Evolutionary conservation across 2,329 filamentous ascomycete genomes (phyloP).

Genomic region (Neobulgaria alba): DNA sequence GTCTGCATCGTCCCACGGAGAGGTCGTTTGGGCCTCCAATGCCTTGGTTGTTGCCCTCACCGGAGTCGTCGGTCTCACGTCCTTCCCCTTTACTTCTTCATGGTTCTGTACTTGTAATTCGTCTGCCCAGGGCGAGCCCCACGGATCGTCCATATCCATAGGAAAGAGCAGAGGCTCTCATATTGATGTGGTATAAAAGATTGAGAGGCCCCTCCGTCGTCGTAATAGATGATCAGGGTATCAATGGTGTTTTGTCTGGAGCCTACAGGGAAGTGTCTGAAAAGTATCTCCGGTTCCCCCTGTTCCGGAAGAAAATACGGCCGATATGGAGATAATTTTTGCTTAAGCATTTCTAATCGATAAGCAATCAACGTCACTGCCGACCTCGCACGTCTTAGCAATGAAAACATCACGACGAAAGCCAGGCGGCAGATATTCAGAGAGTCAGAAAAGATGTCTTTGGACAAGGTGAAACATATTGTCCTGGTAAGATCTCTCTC

Average conservation of each 20-base stretch:
- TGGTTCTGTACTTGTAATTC: slow-evolving; percentile 15
- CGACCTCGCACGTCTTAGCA: not conserved
- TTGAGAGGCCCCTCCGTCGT: slow-evolving; percentile 1
- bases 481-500: slow-evolving; percentile 53
- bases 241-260: no score
- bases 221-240: no score
- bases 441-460: slow-evolving; percentile 46
- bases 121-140: slow-evolving; percentile 33
- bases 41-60: slow-evolving; percentile 12
- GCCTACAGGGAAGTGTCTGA: no score
- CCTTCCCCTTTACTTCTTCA: slow-evolving; percentile 9
- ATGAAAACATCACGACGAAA: not conserved
- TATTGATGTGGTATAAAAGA: slow-evolving; percentile 19
- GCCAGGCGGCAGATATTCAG: not conserved
- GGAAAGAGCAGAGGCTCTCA: slow-evolving; percentile 20
- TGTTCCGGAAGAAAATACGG: no score
- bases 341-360: no score
- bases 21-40: slow-evolving; percentile 16
- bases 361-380: no score
- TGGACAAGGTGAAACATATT: slow-evolving; percentile 66
- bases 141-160: slow-evolving; percentile 31
- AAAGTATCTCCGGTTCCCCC: no score
- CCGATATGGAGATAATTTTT: no score
- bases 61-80: slow-evolving; percentile 14
- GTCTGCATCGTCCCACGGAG: slow-evolving; percentile 21